Conservation (phyloP, 1,139 yeast species). For the Saccharomyces uvarum region DNA sequence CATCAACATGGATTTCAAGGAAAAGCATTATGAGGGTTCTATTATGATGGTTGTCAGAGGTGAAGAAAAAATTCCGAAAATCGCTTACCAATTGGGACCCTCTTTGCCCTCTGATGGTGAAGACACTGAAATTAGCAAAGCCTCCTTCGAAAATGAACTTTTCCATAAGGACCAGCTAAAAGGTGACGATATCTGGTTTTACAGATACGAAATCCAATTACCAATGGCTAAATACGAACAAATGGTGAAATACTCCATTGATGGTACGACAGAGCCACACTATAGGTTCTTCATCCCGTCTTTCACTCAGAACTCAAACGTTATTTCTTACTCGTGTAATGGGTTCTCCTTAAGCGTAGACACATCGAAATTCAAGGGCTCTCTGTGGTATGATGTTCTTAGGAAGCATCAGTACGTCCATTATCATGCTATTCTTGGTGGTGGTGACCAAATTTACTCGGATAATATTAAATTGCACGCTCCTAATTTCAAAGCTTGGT, state of each 20-base stretch:
- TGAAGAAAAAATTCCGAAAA: slow-evolving; percentile 16
- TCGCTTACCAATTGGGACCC: slow-evolving; percentile 28
- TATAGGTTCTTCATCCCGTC: slow-evolving; percentile 33
- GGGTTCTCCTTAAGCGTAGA: slow-evolving; percentile 80
- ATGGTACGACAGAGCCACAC: slow-evolving; percentile 36
- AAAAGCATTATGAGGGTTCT: slow-evolving; percentile 53
- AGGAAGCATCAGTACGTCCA: slow-evolving; percentile 53
- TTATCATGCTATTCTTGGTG: slow-evolving; percentile 93
- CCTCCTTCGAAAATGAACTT: slow-evolving; percentile 40
- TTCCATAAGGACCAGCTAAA: slow-evolving; percentile 37
- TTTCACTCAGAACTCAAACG: slow-evolving; percentile 44
- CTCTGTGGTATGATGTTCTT: slow-evolving; percentile 81
- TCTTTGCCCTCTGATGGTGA: slow-evolving; percentile 3
- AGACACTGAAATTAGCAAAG: slow-evolving; percentile 25
- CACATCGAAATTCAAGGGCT: slow-evolving; percentile 58
- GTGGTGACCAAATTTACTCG: slow-evolving; percentile 92
- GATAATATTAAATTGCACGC: slow-evolving; percentile 68
- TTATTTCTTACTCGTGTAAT: slow-evolving; percentile 78
- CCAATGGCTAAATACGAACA: slow-evolving; percentile 45
- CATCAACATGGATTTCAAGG: slow-evolving; percentile 45
- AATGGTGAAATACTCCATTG: slow-evolving; percentile 51
- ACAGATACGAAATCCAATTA: slow-evolving; percentile 53
- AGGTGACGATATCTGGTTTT: slow-evolving; percentile 42
- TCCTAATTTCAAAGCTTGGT: slow-evolving; percentile 54
- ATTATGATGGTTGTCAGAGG: slow-evolving; percentile 37